Evolutionary conservation across 2,329 filamentous ascomycete species (phyloP).

Genomic region (Fusarium falciforme): DNA sequence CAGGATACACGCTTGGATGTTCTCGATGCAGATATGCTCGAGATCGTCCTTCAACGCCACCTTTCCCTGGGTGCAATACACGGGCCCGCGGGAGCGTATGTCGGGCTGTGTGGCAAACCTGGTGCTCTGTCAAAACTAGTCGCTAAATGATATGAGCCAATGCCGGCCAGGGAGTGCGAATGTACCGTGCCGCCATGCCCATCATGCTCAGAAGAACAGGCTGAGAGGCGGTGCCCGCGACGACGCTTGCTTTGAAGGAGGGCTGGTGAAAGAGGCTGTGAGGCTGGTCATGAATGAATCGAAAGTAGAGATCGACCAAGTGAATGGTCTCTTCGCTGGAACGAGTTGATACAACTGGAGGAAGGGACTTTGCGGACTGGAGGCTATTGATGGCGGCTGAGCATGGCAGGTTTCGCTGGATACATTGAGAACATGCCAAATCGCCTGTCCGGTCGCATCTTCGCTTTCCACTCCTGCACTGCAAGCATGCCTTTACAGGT

Average conservation of each 20-base stretch:
- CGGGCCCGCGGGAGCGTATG: slow-evolving; percentile 23
- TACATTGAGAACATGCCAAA: slow-evolving; percentile 24
- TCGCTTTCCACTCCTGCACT: slow-evolving; percentile 33
- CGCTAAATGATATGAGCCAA: not conserved
- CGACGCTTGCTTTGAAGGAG: slow-evolving; percentile 28
- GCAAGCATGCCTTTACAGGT: slow-evolving; percentile 32
- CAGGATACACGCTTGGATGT: slow-evolving; percentile 49
- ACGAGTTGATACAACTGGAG: not conserved
- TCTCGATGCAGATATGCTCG: slow-evolving; percentile 48
- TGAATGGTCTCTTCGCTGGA: slow-evolving; percentile 6
- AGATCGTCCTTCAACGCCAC: slow-evolving; percentile 45
- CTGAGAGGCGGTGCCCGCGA: slow-evolving; percentile 3
- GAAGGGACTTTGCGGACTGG: not conserved
- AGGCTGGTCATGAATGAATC: slow-evolving; percentile 37
- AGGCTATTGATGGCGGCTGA: not conserved
- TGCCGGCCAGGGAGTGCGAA: too few species aligned
- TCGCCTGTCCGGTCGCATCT: slow-evolving; percentile 23
- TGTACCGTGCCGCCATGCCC: slow-evolving; percentile 38
- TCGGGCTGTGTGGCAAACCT: slow-evolving; percentile 27
- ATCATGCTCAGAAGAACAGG: slow-evolving; percentile 35
- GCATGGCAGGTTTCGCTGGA: slow-evolving; percentile 27
- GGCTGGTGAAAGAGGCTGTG: slow-evolving; percentile 38
- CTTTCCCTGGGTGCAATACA: slow-evolving; percentile 30
- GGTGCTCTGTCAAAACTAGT: not conserved
- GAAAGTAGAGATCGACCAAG: slow-evolving; percentile 37